Percentiles rank a stretch among this genome's conserved stretches.
Evolutionary conservation across 176 grass and related monocot species (phyloP).

Genomic region (Miscanthus lutarioriparius): DNA sequence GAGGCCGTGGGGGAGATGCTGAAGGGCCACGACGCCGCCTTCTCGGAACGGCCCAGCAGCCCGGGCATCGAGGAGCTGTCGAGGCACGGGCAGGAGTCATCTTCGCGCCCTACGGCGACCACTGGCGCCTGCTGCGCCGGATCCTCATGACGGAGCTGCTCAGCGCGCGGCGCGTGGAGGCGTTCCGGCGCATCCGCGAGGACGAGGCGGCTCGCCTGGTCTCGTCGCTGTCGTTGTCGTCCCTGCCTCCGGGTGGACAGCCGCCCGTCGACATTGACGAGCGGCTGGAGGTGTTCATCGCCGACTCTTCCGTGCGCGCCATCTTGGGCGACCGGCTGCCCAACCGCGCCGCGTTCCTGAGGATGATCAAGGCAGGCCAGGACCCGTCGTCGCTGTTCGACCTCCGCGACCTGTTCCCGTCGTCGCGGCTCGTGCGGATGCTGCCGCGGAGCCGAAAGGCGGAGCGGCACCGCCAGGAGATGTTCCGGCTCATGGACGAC

Average conservation of each 20-base stretch:
- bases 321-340: not conserved
- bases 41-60: not conserved
- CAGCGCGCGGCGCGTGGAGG: not conserved
- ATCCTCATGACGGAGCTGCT: not conserved
- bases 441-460: not conserved
- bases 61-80: not conserved
- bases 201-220: not conserved
- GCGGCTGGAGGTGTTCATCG: not conserved
- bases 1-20: not conserved
- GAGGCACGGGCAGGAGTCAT: not conserved
- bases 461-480: not conserved
- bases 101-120: not conserved
- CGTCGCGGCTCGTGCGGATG: not conserved
- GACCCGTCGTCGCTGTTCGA: not conserved
- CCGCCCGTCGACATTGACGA: not conserved
- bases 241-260: not conserved
- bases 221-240: not conserved
- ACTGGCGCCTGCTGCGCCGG: not conserved
- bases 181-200: not conserved
- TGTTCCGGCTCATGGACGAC: not conserved
- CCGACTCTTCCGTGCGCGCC: not conserved
- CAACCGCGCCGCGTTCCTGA: not conserved
- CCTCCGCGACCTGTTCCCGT: slow-evolving; percentile 11
- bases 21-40: not conserved
- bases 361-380: not conserved